phyloP scores from a whole-genome alignment of 2,329 filamentous ascomycete genomes.

The Akanthomyces lecanii region DNA sequence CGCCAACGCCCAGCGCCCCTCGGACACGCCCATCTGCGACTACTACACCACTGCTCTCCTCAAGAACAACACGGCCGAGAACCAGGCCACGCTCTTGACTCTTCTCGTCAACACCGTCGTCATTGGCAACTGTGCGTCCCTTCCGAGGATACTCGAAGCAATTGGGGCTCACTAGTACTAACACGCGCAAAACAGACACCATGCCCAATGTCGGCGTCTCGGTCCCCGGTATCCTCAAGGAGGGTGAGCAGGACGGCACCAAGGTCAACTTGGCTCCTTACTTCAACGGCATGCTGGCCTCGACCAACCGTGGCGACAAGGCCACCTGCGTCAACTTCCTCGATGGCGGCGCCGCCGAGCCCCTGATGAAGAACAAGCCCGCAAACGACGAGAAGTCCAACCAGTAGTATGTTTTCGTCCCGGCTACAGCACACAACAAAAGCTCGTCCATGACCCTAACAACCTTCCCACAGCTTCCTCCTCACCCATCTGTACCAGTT shows the following conservation, averaged over 20 bases:
- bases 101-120: slow-evolving; percentile 59
- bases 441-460: neutral
- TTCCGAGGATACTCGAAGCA: no score
- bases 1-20: slow-evolving; percentile 42
- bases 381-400: slow-evolving; percentile 46
- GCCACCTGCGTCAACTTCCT: slow-evolving; percentile 55
- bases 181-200: slow-evolving; percentile 38
- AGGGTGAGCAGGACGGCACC: slow-evolving; percentile 45
- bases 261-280: slow-evolving; percentile 56
- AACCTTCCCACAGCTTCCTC: slow-evolving; percentile 39
- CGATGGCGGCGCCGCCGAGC: slow-evolving; percentile 53
- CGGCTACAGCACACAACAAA: neutral
- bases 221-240: slow-evolving; percentile 55
- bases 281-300: slow-evolving; percentile 52
- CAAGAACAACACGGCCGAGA: slow-evolving; percentile 54
- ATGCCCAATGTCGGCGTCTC: slow-evolving; percentile 47
- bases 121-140: slow-evolving; percentile 53
- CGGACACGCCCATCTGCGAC: slow-evolving; percentile 53
- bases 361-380: slow-evolving; percentile 52
- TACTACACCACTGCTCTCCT: slow-evolving; percentile 59
- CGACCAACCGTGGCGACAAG: slow-evolving; percentile 47
- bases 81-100: slow-evolving; percentile 53
- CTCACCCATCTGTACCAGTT: slow-evolving; percentile 59
- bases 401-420: slow-evolving; percentile 47
- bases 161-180: neutral